Base-by-base conservation (phyloP, 257 asterid genomes). In the Echites panduratus region DNA sequence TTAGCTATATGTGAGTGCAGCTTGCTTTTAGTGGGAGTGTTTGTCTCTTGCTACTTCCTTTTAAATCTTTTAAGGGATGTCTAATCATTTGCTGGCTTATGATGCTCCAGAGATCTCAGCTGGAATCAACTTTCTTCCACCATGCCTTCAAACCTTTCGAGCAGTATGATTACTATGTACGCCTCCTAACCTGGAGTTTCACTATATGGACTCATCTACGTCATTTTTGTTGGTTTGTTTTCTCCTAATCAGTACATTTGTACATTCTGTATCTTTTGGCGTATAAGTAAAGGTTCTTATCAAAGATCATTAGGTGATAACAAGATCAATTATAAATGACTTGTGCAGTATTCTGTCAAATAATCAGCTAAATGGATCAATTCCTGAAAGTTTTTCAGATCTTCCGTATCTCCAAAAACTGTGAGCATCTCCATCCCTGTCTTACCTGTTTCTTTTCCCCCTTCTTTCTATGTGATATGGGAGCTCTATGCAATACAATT, bases 391-490 rank as follows among this genome's bases (percentile, higher is more conserved):
- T 71, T 80, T 82, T 49, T 78, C 82, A 9, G 7, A 56, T 63
- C 85, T 82, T 69, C 83, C 83, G 20, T 73, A n/a, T 65, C 88
- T 84, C 66, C 86, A 84, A 75, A 76, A 77, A 71, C 83, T 84
- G 88, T 80, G 79, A 84, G 88, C 59, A 56, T 52, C 74, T 68
- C 47, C 70, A 29, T 41, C 73, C 61, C 5, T 43, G 13, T 44
- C 43, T 7, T 59, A 20, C 40, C 10, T 29, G 3, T 17, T 53
- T 50, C 6, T 26, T 19, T 54, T 48, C 14, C 12, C 12, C 32
- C 35, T 63, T 17, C n/a, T 63, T 63, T 63, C 17, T 7, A 2
- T 4, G 9, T 53, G 67, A 38, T 52, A 13, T 66, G 13, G 43
- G 29, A 12, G 29, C 56, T 56, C 44, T 27, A 2, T 58, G 27